phyloP scores from a whole-genome alignment of 441 rosid genomes.

The Populus hybrid region DNA sequence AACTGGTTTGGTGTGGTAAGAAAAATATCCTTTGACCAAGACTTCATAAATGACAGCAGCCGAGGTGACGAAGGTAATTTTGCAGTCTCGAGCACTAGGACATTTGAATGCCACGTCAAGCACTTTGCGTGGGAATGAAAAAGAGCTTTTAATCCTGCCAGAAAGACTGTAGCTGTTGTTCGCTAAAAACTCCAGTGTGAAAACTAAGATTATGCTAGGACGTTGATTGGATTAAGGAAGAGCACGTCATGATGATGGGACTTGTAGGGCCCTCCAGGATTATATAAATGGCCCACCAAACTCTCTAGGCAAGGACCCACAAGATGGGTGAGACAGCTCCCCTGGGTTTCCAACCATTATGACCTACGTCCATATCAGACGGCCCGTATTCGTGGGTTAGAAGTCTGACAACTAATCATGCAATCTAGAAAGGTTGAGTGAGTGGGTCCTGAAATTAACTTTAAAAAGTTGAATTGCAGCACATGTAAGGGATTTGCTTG shows the following conservation, averaged over 20 bases:
- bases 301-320: constrained; percentile 16
- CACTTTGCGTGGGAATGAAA: neutral
- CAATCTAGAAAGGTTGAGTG: constrained; percentile 13
- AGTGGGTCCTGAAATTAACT: constrained; percentile 1
- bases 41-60: too few species aligned
- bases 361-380: constrained; percentile 25
- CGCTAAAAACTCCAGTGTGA: neutral
- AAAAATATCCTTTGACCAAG: too few species aligned
- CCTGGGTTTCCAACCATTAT: constrained; percentile 17
- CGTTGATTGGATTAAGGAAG: neutral
- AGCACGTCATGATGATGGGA: constrained; percentile 10
- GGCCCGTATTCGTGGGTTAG: constrained; percentile 16
- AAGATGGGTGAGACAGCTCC: constrained; percentile 13
- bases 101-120: neutral
- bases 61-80: neutral
- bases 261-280: neutral
- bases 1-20: too few species aligned
- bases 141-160: too few species aligned
- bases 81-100: neutral
- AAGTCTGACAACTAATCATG: constrained; percentile 22
- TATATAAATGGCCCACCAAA: neutral
- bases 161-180: neutral
- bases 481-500: constrained; percentile 9
- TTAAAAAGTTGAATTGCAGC: constrained; percentile 9
- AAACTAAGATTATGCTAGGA: neutral